phyloP scores from a whole-genome alignment of 2,329 filamentous ascomycete genomes.

The Blumeriella jaapii region DNA sequence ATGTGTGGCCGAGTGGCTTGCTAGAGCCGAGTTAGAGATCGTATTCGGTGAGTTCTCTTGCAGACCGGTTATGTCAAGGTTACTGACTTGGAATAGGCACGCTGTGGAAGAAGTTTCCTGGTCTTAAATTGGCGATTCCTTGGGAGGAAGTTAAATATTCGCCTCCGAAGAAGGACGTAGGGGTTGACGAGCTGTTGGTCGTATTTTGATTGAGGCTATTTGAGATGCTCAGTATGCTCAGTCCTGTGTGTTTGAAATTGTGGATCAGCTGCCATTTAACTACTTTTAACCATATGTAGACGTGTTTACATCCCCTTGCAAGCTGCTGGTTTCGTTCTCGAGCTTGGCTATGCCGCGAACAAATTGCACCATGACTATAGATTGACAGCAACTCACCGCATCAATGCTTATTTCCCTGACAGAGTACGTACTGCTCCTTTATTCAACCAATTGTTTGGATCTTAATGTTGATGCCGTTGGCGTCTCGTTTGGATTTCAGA shows the following conservation, averaged over 20 bases:
- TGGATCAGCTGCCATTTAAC: too few species aligned
- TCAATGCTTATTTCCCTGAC: neutral
- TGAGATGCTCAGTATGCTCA: neutral
- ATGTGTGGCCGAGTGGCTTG: too few species aligned
- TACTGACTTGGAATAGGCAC: neutral
- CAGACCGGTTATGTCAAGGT: neutral
- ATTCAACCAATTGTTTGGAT: conserved; percentile 10
- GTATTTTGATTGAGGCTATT: neutral
- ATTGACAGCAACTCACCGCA: neutral
- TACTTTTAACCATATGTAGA: too few species aligned
- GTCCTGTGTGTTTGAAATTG: neutral
- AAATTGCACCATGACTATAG: neutral
- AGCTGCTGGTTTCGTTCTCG: too few species aligned
- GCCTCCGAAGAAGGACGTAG: neutral
- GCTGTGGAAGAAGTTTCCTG: neutral
- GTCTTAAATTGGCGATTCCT: neutral
- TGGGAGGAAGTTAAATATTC: neutral
- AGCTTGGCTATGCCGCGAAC: too few species aligned
- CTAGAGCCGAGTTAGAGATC: too few species aligned
- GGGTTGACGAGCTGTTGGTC: neutral
- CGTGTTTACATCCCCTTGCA: too few species aligned
- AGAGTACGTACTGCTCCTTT: neutral
- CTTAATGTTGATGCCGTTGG: conserved; percentile 12
- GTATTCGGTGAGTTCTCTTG: too few species aligned
- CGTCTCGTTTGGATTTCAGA: conserved; percentile 1